Evolutionary conservation across 768 basidiomycete genomes (phyloP), one percentile per base, ranked within the genome.

Genomic region (Leccinum subgranulosum): DNA sequence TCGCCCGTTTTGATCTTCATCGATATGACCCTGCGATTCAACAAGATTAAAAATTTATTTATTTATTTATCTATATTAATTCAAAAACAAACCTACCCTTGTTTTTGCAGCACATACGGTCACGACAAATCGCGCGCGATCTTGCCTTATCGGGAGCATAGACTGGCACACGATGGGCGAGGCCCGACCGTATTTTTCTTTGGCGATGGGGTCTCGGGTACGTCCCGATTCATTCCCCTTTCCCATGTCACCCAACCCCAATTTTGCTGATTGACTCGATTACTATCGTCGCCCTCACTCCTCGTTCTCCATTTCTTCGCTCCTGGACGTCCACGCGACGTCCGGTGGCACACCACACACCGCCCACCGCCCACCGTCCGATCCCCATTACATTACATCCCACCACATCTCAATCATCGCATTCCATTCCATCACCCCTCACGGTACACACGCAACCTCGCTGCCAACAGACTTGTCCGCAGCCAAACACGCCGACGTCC

Each of bases 71-170:
- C 25, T 25, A 39, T 19, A 19, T 43, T 6, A 43, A 43, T 43
- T 19, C 41, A 19, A 43, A 41, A 43, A 43, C 11, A 43, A 43
- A 43, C 41, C 41, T 43, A 43, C 46, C 25, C 25, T 41, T 10
- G 19, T 43, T 15, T 21, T 34, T 23, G 25, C 19, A 67, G 92
- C 66, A 85, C 83, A 1, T 98, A 83, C 66, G 97, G 97, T 0
- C 97, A 99, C 70, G 97, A 99, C 75, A 99, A 99, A 76, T 93
- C 90, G 7, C 88, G 87, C 64, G 93, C 96, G 3, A 98, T 98
- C 64, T 76, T 95, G 33, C 95, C 92, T 0, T 99, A 98, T 75
- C 64, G 76, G 6, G 69, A 83, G 49, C 84, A 86, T 5, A 61
- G 67, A 58, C 5, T 36, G 7, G 14, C 51, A 17, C 64, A 67